Percentiles rank a stretch among this genome's conserved stretches.
Conservation (phyloP, 805 yeast genomes). For the Grigorovia yakushimaensis region DNA sequence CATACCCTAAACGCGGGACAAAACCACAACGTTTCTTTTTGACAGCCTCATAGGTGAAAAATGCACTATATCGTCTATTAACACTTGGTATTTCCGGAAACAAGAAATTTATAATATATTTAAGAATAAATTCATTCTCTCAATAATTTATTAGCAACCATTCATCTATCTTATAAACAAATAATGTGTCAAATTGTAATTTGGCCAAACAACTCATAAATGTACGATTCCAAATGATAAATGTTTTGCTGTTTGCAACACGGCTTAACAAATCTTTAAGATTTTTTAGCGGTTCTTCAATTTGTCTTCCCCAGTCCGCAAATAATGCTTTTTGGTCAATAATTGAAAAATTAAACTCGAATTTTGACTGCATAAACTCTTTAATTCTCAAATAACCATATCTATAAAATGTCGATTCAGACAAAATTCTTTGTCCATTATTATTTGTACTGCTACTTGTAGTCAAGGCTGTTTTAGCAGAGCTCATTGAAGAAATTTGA, state of each 20-base stretch:
- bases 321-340: background rate
- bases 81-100: background rate
- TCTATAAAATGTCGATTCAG: background rate
- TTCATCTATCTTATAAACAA: background rate
- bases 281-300: background rate
- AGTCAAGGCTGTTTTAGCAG: background rate
- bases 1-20: background rate
- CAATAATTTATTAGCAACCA: background rate
- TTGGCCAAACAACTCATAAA: background rate
- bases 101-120: background rate
- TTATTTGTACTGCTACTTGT: background rate
- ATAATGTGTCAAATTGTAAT: background rate
- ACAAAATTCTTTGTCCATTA: background rate
- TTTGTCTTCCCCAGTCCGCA: background rate
- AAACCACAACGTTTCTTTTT: background rate
- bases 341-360: background rate
- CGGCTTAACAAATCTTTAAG: background rate
- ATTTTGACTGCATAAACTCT: background rate
- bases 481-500: too few species aligned
- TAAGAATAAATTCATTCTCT: background rate
- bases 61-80: background rate
- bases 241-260: background rate
- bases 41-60: background rate
- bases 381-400: background rate
- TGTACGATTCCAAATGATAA: background rate